These are phyloP conservation scores for Chamaecyparis obtusa DNA, from an alignment of 75 land plant species.

Conservation along the genomic window DNA sequence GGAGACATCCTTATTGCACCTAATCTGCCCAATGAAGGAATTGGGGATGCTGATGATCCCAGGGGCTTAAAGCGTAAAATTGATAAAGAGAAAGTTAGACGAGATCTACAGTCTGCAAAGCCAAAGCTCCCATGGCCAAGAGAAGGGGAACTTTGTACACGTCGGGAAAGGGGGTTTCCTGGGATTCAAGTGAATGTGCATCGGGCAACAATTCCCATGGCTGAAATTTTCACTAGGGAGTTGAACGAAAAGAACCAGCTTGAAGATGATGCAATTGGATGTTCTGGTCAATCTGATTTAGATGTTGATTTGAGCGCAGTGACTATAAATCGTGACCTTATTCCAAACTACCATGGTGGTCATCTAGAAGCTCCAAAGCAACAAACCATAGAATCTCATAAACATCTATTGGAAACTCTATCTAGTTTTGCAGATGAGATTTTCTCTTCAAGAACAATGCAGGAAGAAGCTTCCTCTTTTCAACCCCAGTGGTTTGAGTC, in stretches of 20 bases:
- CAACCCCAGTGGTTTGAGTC: constrained; percentile 32
- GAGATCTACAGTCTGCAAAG: constrained; percentile 35
- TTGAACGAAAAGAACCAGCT: neutral
- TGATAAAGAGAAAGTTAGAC: constrained; percentile 22
- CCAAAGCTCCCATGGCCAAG: constrained; percentile 30
- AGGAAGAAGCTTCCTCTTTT: constrained; percentile 13
- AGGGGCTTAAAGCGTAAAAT: constrained; percentile 48
- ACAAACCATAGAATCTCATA: neutral
- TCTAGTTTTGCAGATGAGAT: constrained; percentile 18
- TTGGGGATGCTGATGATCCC: constrained; percentile 83
- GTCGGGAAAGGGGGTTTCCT: constrained; percentile 95
- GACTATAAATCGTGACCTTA: neutral
- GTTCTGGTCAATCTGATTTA: neutral
- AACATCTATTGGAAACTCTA: constrained; percentile 45
- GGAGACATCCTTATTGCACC: constrained; percentile 65
- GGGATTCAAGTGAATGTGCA: constrained; percentile 60
- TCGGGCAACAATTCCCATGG: constrained; percentile 24
- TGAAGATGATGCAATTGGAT: neutral
- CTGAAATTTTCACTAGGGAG: constrained; percentile 14
- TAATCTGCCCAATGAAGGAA: constrained; percentile 65
- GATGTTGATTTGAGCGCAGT: neutral
- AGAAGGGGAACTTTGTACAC: constrained; percentile 50
- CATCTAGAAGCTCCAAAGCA: neutral
- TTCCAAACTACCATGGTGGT: neutral
- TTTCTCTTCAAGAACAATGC: neutral